Base-by-base conservation (phyloP, 139 green algal species). In the Raphidocelis subcapitata region DNA sequence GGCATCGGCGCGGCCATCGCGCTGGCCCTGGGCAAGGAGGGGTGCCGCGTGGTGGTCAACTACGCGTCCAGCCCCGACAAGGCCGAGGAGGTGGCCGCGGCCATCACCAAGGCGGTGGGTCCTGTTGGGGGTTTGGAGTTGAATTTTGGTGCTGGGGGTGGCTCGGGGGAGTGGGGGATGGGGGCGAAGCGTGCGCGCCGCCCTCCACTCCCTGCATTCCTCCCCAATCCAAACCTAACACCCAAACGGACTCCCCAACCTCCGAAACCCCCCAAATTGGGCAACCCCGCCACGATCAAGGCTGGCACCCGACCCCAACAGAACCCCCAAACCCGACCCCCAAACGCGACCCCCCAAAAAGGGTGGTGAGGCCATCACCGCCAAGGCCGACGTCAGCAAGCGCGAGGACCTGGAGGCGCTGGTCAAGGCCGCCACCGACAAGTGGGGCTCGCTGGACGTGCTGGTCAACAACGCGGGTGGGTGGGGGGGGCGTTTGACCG, bases 401-500 rank as follows among this genome's bases (percentile, higher is more conserved):
- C 69, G 67, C 36, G 89, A 89, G n/a, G 82, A 93, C 31, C 85
- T 96, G 26, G 81, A 92, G 26, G 69, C 37, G 15, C 80, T 97
- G 87, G 84, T 97, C 74, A 90, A 91, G 28, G 84, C 83, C 37
- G 81, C 85, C 0, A 76, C 87, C 20, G 86, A 93, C 54, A 87
- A 94, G 75, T 98, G 89, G 87, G 96, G 96, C 56, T 85, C 79
- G n/a, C 69, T 99, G 47, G 95, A 99, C 56, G 89, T 99, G 57
- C 83, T 99, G 65, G 94, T 99, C 23, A 99, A 99, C 89, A 99
- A 99, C 64, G 96, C 96, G 59, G 95, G 94, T 92, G 65, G 0
- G 81, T 29, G 47, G 8, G 16, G 18, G 26, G 21, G 62, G 37
- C 41, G 41, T n/a, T n/a, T n/a, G n/a, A n/a, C n/a, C n/a, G n/a